These are phyloP conservation scores for Aspergillus brunneoviolaceus DNA, from an alignment of 2,329 filamentous ascomycete species.

Conservation along the genomic window DNA sequence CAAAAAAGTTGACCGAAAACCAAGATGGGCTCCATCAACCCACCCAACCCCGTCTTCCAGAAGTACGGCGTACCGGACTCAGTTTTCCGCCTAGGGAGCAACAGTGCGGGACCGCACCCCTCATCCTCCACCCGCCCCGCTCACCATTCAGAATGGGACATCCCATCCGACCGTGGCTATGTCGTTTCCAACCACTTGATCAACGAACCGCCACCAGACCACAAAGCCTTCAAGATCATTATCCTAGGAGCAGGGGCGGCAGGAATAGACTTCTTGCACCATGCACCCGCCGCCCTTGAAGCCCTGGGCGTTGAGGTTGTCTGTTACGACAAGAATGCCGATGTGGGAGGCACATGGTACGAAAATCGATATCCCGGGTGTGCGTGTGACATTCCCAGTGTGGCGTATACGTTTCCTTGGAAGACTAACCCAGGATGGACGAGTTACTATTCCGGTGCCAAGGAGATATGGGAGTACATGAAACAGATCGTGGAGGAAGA, in stretches of 20 bases:
- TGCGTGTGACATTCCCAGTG: constrained; percentile 27
- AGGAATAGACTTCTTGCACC: constrained; percentile 36
- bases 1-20: neutral
- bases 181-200: constrained; percentile 2
- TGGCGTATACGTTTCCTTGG: constrained; percentile 8
- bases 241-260: constrained; percentile 40
- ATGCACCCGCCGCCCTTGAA: constrained; percentile 31
- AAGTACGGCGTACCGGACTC: neutral
- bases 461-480: constrained; percentile 8
- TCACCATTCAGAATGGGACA: constrained; percentile 8
- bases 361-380: constrained; percentile 37
- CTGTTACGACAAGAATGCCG: constrained; percentile 31
- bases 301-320: constrained; percentile 28
- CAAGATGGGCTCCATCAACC: neutral
- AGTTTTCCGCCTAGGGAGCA: constrained; percentile 1
- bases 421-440: constrained; percentile 5
- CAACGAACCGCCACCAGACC: constrained; percentile 1
- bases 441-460: constrained; percentile 18
- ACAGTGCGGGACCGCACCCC: constrained; percentile 8
- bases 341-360: constrained; percentile 34
- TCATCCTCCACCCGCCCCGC: constrained; percentile 3
- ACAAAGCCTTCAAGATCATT: constrained; percentile 28
- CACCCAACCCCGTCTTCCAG: constrained; percentile 6
- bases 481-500: constrained; percentile 8
- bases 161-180: constrained; percentile 6